Evolutionary conservation across 106 monocot species (phyloP).

Genomic region (Chionographis japonica): DNA sequence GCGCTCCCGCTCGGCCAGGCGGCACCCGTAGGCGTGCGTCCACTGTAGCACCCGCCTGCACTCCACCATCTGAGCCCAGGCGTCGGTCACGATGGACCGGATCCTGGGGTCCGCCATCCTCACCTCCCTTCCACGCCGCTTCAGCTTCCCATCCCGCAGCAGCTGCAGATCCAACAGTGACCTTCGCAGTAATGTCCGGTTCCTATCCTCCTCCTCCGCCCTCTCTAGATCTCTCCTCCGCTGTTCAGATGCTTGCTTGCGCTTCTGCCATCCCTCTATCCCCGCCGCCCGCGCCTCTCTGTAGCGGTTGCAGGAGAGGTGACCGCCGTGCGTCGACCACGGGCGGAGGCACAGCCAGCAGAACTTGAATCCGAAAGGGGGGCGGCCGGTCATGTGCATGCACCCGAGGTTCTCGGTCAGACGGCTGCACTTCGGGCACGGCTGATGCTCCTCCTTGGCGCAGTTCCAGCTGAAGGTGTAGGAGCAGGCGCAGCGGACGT

Average conservation of each 20-base stretch:
- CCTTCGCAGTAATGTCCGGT: not conserved
- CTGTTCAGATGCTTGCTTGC: too few relatives aligned
- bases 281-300: not conserved
- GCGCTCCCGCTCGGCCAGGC: not conserved
- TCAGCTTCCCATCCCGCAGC: not conserved
- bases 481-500: not conserved
- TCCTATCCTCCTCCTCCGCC: not conserved
- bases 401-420: slow-evolving; percentile 15
- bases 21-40: not conserved
- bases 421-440: slow-evolving; percentile 13
- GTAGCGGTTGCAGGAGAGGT: not conserved
- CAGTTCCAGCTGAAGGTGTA: not conserved
- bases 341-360: slow-evolving; percentile 5
- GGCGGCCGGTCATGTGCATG: slow-evolving; percentile 11
- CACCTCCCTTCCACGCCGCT: not conserved
- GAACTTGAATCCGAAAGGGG: slow-evolving; percentile 12
- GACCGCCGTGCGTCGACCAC: not conserved
- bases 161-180: not conserved
- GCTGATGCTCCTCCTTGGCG: not conserved
- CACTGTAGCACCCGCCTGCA: slow-evolving; percentile 1
- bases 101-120: not conserved
- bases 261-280: not conserved
- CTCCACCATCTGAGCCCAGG: slow-evolving; percentile 1
- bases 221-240: not conserved
- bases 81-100: not conserved